Base-by-base conservation (phyloP, 148 eudicot genomes). In the Spergularia marina region DNA sequence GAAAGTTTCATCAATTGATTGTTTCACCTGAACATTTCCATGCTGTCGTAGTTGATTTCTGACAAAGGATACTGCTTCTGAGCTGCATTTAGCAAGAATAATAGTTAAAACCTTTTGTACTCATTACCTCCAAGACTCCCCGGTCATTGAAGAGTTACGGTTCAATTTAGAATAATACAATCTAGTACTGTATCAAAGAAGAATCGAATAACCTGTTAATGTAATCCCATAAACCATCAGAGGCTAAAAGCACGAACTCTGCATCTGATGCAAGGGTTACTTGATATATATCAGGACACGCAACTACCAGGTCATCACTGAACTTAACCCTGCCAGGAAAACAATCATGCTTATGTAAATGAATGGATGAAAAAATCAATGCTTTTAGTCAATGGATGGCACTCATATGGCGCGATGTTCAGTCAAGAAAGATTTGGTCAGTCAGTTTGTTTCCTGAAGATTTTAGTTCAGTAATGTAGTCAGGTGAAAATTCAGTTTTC, bases 191-290 rank as follows among this genome's bases (percentile, higher is more conserved):
- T 20, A 61, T 13, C 9, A 56, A 41, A 40, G 34, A 70, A 39
- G 51, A 58, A 57, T 4, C 10, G 23, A 58, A 83, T 72, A 25
- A 95, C 99, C 99, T 91, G 83, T 84, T 87, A 15, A 95, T 79
- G 78, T 95, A 92, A 86, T 95, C 97, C 97, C 99, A 95, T 74
- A 95, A 84, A 68, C 97, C 99, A 86, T 95, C 99, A 63, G 99
- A 90, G 54, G 99, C 99, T 81, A 95, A 84, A 17, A 95, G 58
- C 49, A 88, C 69, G 18, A 92, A 90, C 55, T 95, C 99, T 52
- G 87, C 81, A 83, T 95, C 97, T 61, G 94, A 74, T 69, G 89
- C 96, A 39, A 95, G 87, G 67, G 86, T 51, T 65, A 81, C 86
- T 87, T 89, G 91, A 70, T 56, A 83, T 53, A 92, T 78, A 83